phyloP scores from a whole-genome alignment of 2,329 filamentous ascomycete genomes.

The Cercospora sesami region DNA sequence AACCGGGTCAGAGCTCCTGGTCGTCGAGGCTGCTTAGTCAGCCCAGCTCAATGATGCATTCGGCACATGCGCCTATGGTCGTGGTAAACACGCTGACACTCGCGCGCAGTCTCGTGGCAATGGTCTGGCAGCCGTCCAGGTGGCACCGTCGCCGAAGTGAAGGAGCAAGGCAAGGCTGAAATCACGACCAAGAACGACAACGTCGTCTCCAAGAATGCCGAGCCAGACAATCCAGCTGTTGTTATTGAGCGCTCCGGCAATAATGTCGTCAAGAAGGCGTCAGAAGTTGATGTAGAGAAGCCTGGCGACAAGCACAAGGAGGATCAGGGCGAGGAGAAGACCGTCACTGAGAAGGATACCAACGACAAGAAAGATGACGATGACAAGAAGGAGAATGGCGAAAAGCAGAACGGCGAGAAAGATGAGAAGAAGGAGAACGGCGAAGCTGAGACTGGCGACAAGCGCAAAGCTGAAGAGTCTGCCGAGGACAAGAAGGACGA shows the following conservation, averaged over 20 bases:
- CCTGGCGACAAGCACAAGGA: conserved; percentile 46
- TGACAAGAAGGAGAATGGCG: conserved; percentile 40
- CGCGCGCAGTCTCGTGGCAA: conserved; percentile 60
- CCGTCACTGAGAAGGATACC: conserved; percentile 25
- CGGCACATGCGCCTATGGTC: conserved; percentile 1
- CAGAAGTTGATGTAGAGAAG: conserved; percentile 59
- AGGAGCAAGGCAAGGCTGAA: conserved; percentile 59
- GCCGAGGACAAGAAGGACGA: conserved; percentile 39
- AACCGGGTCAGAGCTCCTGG: conserved; percentile 17
- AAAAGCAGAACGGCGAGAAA: conserved; percentile 38
- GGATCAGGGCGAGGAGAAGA: conserved; percentile 33
- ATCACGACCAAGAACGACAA: conserved; percentile 64
- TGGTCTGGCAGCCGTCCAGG: conserved; percentile 58
- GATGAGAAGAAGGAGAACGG: conserved; percentile 33
- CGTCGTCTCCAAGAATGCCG: conserved; percentile 63
- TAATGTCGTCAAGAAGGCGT: conserved; percentile 64
- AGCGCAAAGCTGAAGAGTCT: conserved; percentile 36
- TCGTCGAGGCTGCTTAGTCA: conserved; percentile 28
- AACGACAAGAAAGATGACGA: conserved; percentile 33
- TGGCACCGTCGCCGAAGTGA: conserved; percentile 59
- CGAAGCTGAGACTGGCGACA: conserved; percentile 35
- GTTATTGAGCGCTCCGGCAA: conserved; percentile 60
- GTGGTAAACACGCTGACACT: conserved; percentile 13
- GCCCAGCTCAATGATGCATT: conserved; percentile 11
- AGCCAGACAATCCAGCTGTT: conserved; percentile 61